Conservation (phyloP, 2,329 filamentous ascomycete genomes). For the Esteya vermicola region DNA sequence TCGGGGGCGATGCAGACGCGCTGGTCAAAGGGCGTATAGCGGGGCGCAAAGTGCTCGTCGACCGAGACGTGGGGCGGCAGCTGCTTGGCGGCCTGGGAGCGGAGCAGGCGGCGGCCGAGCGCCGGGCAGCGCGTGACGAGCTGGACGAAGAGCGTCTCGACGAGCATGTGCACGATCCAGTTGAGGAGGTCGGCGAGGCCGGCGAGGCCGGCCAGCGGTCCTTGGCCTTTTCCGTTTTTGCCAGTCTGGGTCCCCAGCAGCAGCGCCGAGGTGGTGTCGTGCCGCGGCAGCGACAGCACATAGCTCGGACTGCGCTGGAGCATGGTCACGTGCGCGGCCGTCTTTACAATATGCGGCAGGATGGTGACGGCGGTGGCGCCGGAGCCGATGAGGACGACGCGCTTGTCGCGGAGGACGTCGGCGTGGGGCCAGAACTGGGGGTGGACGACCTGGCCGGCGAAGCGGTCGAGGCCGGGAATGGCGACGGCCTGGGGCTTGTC, state of each 20-base stretch:
- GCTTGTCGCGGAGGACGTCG: conserved; percentile 50
- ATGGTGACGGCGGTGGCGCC: conserved; percentile 72
- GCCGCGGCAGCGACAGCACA: conserved; percentile 39
- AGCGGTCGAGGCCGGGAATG: conserved; percentile 53
- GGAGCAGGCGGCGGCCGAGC: conserved; percentile 32
- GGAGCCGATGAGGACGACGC: conserved; percentile 58
- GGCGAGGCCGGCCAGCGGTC: conserved; percentile 29
- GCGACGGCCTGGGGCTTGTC: conserved; percentile 38
- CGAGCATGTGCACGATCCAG: conserved; percentile 33
- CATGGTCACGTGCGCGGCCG: conserved; percentile 57
- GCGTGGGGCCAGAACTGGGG: conserved; percentile 41
- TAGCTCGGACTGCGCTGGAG: conserved; percentile 68
- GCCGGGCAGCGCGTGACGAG: conserved; percentile 39
- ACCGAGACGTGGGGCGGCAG: conserved; percentile 40
- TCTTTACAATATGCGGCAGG: conserved; percentile 52
- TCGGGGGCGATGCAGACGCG: conserved; percentile 54
- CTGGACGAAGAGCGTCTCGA: conserved; percentile 30
- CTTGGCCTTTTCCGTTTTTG: no score
- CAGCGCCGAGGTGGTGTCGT: conserved; percentile 20
- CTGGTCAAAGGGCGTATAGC: conserved; percentile 58
- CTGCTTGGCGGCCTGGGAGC: conserved; percentile 24
- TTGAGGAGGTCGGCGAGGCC: conserved; percentile 29
- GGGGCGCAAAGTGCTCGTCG: conserved; percentile 50
- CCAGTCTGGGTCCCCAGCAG: no score
- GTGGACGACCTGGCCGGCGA: conserved; percentile 40